Percentiles rank a stretch among this genome's conserved stretches.
phyloP scores from a whole-genome alignment of 345 rosid species.

The Boechera retrofracta region DNA sequence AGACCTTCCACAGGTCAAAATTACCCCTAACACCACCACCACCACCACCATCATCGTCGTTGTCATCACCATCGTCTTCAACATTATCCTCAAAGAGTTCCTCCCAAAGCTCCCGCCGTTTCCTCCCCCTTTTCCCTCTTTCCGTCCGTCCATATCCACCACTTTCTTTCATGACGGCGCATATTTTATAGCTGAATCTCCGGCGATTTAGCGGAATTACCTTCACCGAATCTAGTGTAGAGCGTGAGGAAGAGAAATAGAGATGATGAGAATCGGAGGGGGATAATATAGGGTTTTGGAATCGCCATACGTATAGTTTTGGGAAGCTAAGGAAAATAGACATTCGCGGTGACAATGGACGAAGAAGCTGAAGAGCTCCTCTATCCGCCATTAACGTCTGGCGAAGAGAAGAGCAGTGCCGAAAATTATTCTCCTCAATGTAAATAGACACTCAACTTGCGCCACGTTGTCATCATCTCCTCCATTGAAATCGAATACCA shows the following conservation, averaged over 20 bases:
- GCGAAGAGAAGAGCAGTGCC: conserved; percentile 7
- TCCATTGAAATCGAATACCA: conserved; percentile 41
- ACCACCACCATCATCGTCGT: neutral
- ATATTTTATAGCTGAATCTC: conserved; percentile 12
- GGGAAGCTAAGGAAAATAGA: conserved; percentile 9
- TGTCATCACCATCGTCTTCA: conserved; percentile 29
- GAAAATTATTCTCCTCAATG: neutral
- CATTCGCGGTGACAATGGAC: neutral
- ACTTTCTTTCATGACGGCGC: neutral
- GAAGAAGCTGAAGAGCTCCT: conserved; percentile 27
- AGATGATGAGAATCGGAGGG: conserved; percentile 1
- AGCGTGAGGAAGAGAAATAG: conserved; percentile 18
- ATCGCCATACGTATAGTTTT: conserved; percentile 10
- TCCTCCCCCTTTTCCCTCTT: conserved; percentile 30
- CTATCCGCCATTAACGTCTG: conserved; percentile 45
- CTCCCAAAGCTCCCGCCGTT: conserved; percentile 42
- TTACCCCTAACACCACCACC: neutral
- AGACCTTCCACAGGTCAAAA: conserved; percentile 40
- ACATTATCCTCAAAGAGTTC: conserved; percentile 41
- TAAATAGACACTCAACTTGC: conserved; percentile 8
- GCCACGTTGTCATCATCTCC: conserved; percentile 45
- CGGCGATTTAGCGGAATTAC: conserved; percentile 8
- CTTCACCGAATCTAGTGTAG: conserved; percentile 17
- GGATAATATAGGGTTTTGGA: neutral
- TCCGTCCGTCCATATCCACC: neutral